Evolutionary conservation across 2,329 filamentous ascomycete genomes (phyloP).

Genomic region (Paecilomyces fulvus): DNA sequence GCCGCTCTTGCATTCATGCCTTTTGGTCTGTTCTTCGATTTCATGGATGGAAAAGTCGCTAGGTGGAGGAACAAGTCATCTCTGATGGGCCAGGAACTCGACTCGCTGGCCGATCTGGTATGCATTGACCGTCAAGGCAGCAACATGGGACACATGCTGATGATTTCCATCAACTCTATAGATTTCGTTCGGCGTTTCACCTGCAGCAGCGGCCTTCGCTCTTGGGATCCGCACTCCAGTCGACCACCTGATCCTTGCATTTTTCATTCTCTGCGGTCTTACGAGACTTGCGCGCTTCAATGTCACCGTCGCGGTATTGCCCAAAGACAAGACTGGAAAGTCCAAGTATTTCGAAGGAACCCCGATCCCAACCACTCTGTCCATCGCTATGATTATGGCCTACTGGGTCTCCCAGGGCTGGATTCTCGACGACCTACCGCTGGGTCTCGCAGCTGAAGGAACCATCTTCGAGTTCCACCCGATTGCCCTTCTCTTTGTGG

Average conservation of each 20-base stretch:
- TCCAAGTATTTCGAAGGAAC: constrained; percentile 95
- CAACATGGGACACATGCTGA: constrained; percentile 2
- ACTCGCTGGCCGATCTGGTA: constrained; percentile 92
- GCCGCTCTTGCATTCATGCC: constrained; percentile 79
- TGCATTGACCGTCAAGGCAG: constrained; percentile 15
- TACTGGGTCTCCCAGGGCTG: constrained; percentile 79
- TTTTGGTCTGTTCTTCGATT: constrained; percentile 92
- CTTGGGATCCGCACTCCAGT: constrained; percentile 76
- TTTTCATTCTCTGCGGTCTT: constrained; percentile 91
- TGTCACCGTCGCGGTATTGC: constrained; percentile 80
- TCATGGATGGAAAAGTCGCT: constrained; percentile 94
- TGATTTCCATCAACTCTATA: constrained; percentile 28
- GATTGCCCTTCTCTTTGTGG: constrained; percentile 65
- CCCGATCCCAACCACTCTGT: constrained; percentile 84
- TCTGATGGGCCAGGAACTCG: constrained; percentile 94
- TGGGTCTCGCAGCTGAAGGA: constrained; percentile 60
- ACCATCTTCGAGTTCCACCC: constrained; percentile 76
- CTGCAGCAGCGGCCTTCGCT: constrained; percentile 78
- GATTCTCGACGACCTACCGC: constrained; percentile 69
- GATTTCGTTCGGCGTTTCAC: constrained; percentile 93
- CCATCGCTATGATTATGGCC: constrained; percentile 73
- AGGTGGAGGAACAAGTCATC: constrained; percentile 95
- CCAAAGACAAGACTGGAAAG: constrained; percentile 87
- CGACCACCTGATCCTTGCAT: constrained; percentile 71
- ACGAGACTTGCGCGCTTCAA: constrained; percentile 95